Evolutionary conservation across 768 basidiomycete genomes (phyloP).

Genomic region (Kwoniella pini): DNA sequence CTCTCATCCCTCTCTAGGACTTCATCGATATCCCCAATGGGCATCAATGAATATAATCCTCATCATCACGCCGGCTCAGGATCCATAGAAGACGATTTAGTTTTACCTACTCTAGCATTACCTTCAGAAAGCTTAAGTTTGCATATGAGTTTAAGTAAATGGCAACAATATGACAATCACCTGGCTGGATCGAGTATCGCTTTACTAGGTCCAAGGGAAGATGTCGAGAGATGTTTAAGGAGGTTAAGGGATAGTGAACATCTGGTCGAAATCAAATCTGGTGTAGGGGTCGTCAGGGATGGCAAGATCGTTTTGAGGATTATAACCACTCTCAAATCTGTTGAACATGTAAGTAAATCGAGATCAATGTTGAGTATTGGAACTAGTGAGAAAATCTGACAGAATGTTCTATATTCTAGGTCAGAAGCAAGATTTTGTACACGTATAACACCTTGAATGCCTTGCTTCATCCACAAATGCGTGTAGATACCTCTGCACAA

Average conservation of each 20-base stretch:
- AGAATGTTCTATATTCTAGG: conserved; percentile 3
- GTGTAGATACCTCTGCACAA: conserved; percentile 3
- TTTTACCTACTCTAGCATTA: conserved; percentile 40
- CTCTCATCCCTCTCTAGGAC: conserved; percentile 32
- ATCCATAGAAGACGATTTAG: conserved; percentile 26
- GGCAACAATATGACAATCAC: conserved; percentile 3
- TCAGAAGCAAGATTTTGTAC: conserved; percentile 2
- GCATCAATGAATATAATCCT: not conserved
- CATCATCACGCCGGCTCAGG: not conserved
- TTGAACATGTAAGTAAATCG: conserved; percentile 24
- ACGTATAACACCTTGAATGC: conserved; percentile 26
- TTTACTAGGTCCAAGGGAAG: conserved; percentile 14
- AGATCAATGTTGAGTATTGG: not conserved
- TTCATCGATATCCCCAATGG: conserved; percentile 14
- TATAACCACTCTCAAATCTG: conserved; percentile 8
- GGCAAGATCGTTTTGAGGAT: conserved; percentile 29
- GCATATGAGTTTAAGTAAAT: conserved; percentile 31
- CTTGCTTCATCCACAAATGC: conserved; percentile 26
- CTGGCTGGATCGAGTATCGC: conserved; percentile 12
- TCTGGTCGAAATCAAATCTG: conserved; percentile 27
- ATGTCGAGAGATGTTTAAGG: conserved; percentile 14
- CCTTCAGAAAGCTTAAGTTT: conserved; percentile 30
- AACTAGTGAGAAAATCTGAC: not conserved
- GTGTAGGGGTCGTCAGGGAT: conserved; percentile 23
- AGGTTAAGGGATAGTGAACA: conserved; percentile 25